Base-by-base conservation (phyloP, 305 asterid species). In the Fraxinus dipetala region DNA sequence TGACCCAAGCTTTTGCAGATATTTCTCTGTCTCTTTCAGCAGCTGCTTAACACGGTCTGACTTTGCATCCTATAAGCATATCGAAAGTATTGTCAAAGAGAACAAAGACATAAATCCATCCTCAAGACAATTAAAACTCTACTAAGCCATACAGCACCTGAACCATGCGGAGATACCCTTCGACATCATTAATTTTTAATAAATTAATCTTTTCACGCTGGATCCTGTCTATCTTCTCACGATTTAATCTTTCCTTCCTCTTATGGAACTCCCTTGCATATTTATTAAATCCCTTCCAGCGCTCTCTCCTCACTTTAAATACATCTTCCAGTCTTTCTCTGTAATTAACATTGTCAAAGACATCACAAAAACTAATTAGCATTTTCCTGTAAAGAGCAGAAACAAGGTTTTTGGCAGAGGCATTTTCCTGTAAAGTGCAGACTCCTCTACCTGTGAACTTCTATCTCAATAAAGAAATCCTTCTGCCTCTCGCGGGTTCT, bases 111-210 rank as follows among this genome's bases (percentile, higher is more conserved):
- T 73, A 75, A 34, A 72, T 26, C 9, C 36, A 72, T 69, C 31
- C 72, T 54, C 81, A 74, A 77, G 79, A 65, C 14, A 18, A 28
- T 56, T 75, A 72, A 30, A 69, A 78, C 51, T 61, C 28, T 70
- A 73, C 77, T 43, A 78, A 78, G 32, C 78, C 72, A 78, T 73
- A 83, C 84, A 82, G 83, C 88, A 94, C 99, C 99, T 96, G 88
- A 84, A 94, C 98, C 99, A 96, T 94, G 85, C 98, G 95, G 84
- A 96, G 97, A 87, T 96, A 96, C 78, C 99, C 99, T 90, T 96
- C 99, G 48, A 96, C 99, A 30, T 94, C 99, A 90, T 94, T 96
- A 87, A 96, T 92, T 87, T 96, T 96, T 83, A 96, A 83, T 78
- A 96, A 87, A 90, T 96, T 96, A 88, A 96, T 96, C 87, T 96